Evolutionary conservation across 2,329 filamentous ascomycete species (phyloP).

Genomic region (Penicillium sp.): DNA sequence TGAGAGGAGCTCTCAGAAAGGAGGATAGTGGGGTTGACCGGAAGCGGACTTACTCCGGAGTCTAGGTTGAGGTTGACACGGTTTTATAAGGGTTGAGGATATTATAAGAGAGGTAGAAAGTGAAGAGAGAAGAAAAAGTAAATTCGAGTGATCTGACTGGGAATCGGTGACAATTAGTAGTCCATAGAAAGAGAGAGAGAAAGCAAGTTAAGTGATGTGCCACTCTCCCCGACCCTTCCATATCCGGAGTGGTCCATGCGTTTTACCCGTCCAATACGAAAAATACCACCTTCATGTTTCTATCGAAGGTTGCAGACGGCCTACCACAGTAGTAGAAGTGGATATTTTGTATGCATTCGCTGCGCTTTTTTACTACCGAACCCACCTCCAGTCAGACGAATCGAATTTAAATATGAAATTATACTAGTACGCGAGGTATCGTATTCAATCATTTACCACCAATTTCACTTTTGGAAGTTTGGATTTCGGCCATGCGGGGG

Average conservation of each 20-base stretch:
- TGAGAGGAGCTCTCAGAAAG: neutral
- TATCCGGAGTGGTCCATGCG: constrained; percentile 5
- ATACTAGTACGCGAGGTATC: neutral
- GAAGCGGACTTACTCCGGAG: neutral
- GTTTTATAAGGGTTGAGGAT: neutral
- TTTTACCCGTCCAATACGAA: neutral
- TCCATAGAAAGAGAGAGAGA: neutral
- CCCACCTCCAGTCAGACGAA: neutral
- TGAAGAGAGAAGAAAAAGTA: constrained; percentile 2
- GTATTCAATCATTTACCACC: neutral
- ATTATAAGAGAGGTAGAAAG: neutral
- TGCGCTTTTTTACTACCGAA: neutral
- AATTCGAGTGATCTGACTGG: constrained; percentile 6
- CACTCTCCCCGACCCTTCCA: constrained; percentile 1
- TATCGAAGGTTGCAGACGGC: neutral
- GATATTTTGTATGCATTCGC: neutral
- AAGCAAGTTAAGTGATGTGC: neutral
- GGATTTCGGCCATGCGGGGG: constrained; percentile 36
- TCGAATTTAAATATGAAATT: neutral
- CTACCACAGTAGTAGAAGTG: neutral
- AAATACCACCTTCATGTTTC: neutral
- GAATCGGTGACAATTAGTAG: constrained; percentile 13
- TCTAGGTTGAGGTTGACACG: neutral
- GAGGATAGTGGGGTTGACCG: neutral
- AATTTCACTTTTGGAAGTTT: constrained; percentile 7